These are phyloP conservation scores for Aspergillus versicolor DNA, from an alignment of 2,329 filamentous ascomycete species.

Conservation along the genomic window DNA sequence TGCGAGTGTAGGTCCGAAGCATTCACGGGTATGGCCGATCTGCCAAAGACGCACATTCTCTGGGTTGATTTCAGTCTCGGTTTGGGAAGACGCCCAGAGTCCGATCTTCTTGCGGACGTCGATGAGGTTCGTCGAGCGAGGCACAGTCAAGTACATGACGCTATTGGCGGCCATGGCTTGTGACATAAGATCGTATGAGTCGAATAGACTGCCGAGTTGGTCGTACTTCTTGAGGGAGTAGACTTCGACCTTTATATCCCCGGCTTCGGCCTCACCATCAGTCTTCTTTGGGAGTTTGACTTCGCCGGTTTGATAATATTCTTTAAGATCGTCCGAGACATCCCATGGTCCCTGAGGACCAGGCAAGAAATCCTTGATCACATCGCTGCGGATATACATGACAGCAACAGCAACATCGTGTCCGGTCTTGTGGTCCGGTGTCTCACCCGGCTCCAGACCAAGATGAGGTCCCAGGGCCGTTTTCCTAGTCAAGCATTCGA, in stretches of 20 bases:
- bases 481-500: conserved; percentile 57
- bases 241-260: conserved; percentile 39
- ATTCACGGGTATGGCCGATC: conserved; percentile 35
- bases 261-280: conserved; percentile 11
- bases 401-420: conserved; percentile 55
- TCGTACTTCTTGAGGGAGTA: conserved; percentile 38
- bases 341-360: conserved; percentile 50
- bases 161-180: conserved; percentile 33
- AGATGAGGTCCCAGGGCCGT: conserved; percentile 54
- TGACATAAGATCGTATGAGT: conserved; percentile 46
- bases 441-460: conserved; percentile 44
- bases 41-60: conserved; percentile 43
- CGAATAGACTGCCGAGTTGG: conserved; percentile 39
- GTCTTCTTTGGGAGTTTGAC: conserved; percentile 15
- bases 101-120: conserved; percentile 41
- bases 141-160: conserved; percentile 37
- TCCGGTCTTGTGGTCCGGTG: conserved; percentile 41
- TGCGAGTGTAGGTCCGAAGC: conserved; percentile 33
- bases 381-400: conserved; percentile 56
- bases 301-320: conserved; percentile 39
- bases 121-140: conserved; percentile 31
- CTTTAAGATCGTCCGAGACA: conserved; percentile 40
- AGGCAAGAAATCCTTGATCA: conserved; percentile 42
- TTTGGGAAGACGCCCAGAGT: conserved; percentile 27
- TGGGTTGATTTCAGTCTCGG: conserved; percentile 22